These are phyloP conservation scores for Coniochaeta sp. DNA, from an alignment of 2,329 filamentous ascomycete species.

Conservation along the genomic window DNA sequence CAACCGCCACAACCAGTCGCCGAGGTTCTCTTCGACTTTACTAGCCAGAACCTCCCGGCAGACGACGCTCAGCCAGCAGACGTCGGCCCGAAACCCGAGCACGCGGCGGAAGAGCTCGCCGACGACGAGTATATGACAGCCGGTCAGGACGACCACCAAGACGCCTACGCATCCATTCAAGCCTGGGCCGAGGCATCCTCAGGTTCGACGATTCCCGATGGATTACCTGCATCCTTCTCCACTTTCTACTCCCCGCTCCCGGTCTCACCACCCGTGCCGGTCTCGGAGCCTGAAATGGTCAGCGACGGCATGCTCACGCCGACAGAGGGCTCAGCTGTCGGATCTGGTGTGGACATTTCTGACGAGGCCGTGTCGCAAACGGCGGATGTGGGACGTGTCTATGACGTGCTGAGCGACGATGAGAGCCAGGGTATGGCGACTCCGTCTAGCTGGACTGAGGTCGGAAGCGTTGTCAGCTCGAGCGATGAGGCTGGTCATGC, in stretches of 20 bases:
- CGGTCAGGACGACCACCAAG: constrained; percentile 35
- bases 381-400: constrained; percentile 31
- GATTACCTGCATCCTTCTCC: neutral
- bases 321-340: constrained; percentile 48
- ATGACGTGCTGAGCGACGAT: constrained; percentile 53
- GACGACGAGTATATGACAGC: constrained; percentile 46
- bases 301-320: constrained; percentile 51
- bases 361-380: constrained; percentile 31
- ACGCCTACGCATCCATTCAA: constrained; percentile 54
- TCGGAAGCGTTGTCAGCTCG: constrained; percentile 52
- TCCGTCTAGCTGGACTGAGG: constrained; percentile 57
- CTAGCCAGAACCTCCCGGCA: constrained; percentile 8
- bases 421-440: constrained; percentile 46
- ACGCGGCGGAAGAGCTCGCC: constrained; percentile 15
- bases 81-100: neutral
- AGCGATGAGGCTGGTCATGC: neutral
- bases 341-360: constrained; percentile 40
- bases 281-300: constrained; percentile 40
- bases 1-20: neutral
- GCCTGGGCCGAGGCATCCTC: constrained; percentile 52
- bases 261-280: constrained; percentile 37
- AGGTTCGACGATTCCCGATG: constrained; percentile 14
- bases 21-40: constrained; percentile 3
- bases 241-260: constrained; percentile 55
- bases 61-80: constrained; percentile 9